phyloP scores from a whole-genome alignment of 2,329 filamentous ascomycete genomes.

The Colletotrichum eremochloae region DNA sequence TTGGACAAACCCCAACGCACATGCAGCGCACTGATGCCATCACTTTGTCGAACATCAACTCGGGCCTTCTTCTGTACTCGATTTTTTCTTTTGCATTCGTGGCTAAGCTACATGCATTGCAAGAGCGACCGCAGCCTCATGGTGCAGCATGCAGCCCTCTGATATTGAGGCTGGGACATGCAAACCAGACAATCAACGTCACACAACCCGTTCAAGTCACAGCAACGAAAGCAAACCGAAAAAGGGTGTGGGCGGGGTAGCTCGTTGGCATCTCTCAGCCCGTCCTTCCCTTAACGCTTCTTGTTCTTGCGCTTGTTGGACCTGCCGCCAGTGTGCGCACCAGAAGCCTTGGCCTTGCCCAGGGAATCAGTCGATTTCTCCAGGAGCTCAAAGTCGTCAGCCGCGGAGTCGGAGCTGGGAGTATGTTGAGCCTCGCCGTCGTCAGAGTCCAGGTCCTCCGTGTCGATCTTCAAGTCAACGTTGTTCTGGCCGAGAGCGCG shows the following conservation, averaged over 20 bases:
- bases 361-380: constrained; percentile 72
- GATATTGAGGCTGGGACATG: background rate
- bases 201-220: constrained; percentile 6
- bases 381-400: constrained; percentile 73
- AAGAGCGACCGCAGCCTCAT: constrained; percentile 9
- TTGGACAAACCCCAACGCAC: background rate
- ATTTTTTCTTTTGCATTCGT: constrained; percentile 30
- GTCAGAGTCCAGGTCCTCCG: constrained; percentile 56
- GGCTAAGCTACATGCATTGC: constrained; percentile 26
- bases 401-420: constrained; percentile 69
- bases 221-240: background rate
- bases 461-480: constrained; percentile 53
- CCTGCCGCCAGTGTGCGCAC: constrained; percentile 60
- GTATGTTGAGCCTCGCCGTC: constrained; percentile 66
- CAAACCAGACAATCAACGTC: background rate
- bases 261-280: background rate
- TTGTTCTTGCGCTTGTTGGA: constrained; percentile 67
- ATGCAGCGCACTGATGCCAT: constrained; percentile 15
- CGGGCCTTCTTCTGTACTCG: background rate
- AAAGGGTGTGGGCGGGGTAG: background rate
- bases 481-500: constrained; percentile 59
- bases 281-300: constrained; percentile 59
- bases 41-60: background rate
- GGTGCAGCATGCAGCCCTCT: constrained; percentile 16
- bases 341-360: constrained; percentile 64